Conservation (phyloP, 2,329 filamentous ascomycete species). For the Beauveria sp. region DNA sequence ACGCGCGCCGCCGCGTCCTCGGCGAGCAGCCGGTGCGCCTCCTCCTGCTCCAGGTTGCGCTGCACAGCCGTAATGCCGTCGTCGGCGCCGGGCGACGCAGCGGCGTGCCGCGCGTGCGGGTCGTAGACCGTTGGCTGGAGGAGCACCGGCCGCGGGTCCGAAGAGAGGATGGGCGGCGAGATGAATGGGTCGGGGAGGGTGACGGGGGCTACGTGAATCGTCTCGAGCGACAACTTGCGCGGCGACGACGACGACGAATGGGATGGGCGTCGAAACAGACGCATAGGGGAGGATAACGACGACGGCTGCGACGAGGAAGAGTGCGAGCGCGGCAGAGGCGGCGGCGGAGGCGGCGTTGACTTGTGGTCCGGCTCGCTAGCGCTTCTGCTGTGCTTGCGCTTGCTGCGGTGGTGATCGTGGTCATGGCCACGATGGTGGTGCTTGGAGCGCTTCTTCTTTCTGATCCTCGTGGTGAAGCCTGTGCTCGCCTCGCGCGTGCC, state of each 20-base stretch:
- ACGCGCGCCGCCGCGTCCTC: constrained; percentile 49
- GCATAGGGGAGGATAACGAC: constrained; percentile 12
- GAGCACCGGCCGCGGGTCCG: constrained; percentile 43
- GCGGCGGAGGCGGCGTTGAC: constrained; percentile 9
- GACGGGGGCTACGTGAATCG: constrained; percentile 18
- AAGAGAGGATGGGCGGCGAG: constrained; percentile 41
- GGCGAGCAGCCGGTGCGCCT: constrained; percentile 46
- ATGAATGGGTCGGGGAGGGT: constrained; percentile 32
- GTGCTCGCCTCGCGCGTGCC: constrained; percentile 19
- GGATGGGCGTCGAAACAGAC: background rate
- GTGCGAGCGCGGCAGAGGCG: constrained; percentile 8
- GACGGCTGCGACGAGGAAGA: constrained; percentile 14
- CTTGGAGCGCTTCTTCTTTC: constrained; percentile 35
- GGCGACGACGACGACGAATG: constrained; percentile 10
- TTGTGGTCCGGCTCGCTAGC: constrained; percentile 18
- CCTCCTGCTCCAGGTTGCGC: constrained; percentile 50
- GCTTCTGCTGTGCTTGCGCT: constrained; percentile 22
- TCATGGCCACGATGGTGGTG: constrained; percentile 27
- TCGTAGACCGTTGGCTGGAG: constrained; percentile 53
- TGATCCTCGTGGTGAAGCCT: constrained; percentile 39
- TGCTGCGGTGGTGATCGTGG: constrained; percentile 17
- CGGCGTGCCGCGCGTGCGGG: constrained; percentile 23
- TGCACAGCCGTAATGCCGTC: constrained; percentile 50
- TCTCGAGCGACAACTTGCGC: constrained; percentile 19
- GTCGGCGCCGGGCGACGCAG: constrained; percentile 20